Conservation (phyloP, 306 rosid species). For the Phaseolus lunatus region DNA sequence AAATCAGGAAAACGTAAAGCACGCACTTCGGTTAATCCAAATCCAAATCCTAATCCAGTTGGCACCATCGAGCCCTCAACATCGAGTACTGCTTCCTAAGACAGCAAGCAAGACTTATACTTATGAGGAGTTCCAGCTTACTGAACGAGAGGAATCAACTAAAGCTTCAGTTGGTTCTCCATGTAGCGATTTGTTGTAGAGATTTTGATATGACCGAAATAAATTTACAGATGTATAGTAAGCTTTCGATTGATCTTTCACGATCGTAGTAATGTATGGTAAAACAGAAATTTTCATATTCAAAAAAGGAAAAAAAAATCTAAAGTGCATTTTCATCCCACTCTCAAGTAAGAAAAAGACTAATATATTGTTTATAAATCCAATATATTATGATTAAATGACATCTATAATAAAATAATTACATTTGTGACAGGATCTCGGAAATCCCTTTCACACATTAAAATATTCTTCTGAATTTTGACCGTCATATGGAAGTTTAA, state of each 20-base stretch:
- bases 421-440: neutral
- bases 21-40: slow-evolving; percentile 50
- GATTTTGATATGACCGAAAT: neutral
- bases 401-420: neutral
- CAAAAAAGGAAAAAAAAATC: neutral
- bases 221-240: neutral
- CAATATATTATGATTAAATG: slow-evolving; percentile 17
- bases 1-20: slow-evolving; percentile 57
- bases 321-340: neutral
- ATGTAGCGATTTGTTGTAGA: neutral
- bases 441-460: neutral
- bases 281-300: slow-evolving; percentile 19
- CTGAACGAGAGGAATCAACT: neutral
- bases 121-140: neutral
- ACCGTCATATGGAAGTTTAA: slow-evolving; percentile 11
- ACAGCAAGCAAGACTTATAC: slow-evolving; percentile 13
- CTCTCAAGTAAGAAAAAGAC: neutral
- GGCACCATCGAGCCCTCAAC: slow-evolving; percentile 64
- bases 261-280: neutral
- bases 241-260: slow-evolving; percentile 15
- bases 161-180: neutral
- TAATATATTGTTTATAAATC: neutral
- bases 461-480: slow-evolving; percentile 26
- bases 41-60: slow-evolving; percentile 61
- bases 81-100: slow-evolving; percentile 56